Percentiles rank a stretch among this genome's conserved stretches.
Conservation (phyloP, 352 stramenopile genomes). For the Phytophthora fragariae region DNA sequence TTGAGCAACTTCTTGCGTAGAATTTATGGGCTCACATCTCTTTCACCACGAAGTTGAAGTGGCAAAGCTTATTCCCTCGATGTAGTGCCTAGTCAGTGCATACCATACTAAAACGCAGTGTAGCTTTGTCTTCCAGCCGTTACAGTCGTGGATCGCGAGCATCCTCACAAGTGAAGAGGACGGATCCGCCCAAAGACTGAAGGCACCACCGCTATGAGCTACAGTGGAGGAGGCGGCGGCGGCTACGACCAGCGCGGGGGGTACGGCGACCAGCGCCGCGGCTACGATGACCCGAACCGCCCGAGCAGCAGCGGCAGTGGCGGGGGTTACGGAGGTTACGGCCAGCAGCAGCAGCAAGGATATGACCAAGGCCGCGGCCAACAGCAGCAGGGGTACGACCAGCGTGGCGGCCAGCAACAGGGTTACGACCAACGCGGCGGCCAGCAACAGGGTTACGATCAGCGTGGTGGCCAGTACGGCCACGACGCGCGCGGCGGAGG, state of each 20-base stretch:
- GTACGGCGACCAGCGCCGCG: constrained; percentile 20
- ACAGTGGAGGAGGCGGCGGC: constrained; percentile 22
- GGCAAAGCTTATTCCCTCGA: background rate
- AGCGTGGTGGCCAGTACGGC: constrained; percentile 10
- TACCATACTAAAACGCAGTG: constrained; percentile 1
- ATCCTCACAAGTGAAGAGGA: background rate
- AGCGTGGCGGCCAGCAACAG: constrained; percentile 5
- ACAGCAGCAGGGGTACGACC: constrained; percentile 15
- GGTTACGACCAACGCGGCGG: constrained; percentile 20
- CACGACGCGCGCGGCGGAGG: constrained; percentile 15
- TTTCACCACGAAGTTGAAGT: constrained; percentile 6
- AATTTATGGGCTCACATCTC: too few relatives aligned
- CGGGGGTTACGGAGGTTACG: background rate
- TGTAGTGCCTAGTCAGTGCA: constrained; percentile 8
- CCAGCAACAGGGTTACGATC: background rate
- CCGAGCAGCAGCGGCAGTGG: constrained; percentile 7
- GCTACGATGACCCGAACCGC: constrained; percentile 26
- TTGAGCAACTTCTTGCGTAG: too few relatives aligned
- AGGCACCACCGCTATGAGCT: constrained; percentile 20
- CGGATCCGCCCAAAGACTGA: background rate
- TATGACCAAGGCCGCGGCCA: constrained; percentile 4
- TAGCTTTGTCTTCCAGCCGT: background rate
- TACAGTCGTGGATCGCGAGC: constrained; percentile 8
- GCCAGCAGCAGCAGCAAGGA: background rate
- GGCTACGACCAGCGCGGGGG: constrained; percentile 21